Conservation (phyloP, 2,329 filamentous ascomycete genomes). For the Sarocladium strictum region DNA sequence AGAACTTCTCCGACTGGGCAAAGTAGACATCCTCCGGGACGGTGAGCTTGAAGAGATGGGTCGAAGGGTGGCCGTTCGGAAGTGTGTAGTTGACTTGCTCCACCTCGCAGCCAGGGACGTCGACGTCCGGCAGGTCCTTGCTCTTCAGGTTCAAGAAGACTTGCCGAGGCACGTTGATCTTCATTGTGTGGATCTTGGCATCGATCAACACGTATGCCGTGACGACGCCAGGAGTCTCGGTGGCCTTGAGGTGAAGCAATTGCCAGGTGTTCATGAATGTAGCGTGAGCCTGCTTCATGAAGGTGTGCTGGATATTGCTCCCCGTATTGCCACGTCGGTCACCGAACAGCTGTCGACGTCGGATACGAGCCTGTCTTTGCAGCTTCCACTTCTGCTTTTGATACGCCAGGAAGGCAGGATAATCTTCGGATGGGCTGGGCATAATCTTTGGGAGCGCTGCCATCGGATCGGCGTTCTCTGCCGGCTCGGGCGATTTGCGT, state of each 20-base stretch:
- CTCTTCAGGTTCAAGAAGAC: slow-evolving; percentile 89
- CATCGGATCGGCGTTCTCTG: slow-evolving; percentile 68
- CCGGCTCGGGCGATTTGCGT: slow-evolving; percentile 66
- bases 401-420: slow-evolving; percentile 80
- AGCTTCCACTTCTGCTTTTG: slow-evolving; percentile 99
- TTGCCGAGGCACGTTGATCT: slow-evolving; percentile 81
- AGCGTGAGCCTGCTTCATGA: slow-evolving; percentile 86
- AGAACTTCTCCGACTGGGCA: slow-evolving; percentile 75
- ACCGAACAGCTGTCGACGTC: slow-evolving; percentile 86
- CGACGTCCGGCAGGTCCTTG: slow-evolving; percentile 81
- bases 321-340: slow-evolving; percentile 56
- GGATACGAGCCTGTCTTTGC: slow-evolving; percentile 81
- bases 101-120: slow-evolving; percentile 77
- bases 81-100: slow-evolving; percentile 92
- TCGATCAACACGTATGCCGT: slow-evolving; percentile 89
- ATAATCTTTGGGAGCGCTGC: slow-evolving; percentile 75
- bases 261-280: slow-evolving; percentile 95
- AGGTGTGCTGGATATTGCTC: slow-evolving; percentile 60
- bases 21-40: slow-evolving; percentile 87
- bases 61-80: slow-evolving; percentile 89
- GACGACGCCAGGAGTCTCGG: slow-evolving; percentile 80
- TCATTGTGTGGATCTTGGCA: slow-evolving; percentile 81
- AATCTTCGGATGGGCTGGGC: slow-evolving; percentile 81
- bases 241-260: slow-evolving; percentile 77
- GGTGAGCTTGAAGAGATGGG: slow-evolving; percentile 89